Conservation (phyloP, 371 early-diverging fungal species). For the Nosema muscidifuracis region DNA sequence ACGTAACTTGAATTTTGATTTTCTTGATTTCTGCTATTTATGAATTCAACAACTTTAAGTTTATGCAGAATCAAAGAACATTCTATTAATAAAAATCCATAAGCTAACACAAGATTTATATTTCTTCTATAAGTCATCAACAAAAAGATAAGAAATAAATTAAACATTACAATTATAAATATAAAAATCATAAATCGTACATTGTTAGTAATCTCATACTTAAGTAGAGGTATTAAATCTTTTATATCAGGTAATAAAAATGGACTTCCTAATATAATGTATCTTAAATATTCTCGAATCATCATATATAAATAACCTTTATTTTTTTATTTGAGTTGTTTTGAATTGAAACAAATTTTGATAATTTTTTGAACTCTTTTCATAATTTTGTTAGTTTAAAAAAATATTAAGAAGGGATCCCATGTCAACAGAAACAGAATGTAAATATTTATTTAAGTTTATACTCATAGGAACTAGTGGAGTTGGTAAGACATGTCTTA, state of each 20-base stretch:
- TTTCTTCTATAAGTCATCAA: background rate
- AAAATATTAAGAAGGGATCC: conserved; percentile 16
- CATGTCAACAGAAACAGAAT: conserved; percentile 46
- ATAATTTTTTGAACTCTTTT: too few species aligned
- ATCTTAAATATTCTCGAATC: background rate
- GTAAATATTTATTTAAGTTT: conserved; percentile 87
- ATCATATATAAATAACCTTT: background rate
- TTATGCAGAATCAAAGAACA: conserved; percentile 30
- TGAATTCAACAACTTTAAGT: background rate
- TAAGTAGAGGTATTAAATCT: background rate
- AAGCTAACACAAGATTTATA: background rate
- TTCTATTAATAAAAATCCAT: conserved; percentile 27
- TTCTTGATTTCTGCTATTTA: too few species aligned
- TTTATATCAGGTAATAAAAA: background rate
- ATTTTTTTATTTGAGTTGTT: too few species aligned
- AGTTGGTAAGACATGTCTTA: conserved; percentile 90
- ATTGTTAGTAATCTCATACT: background rate
- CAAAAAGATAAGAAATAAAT: background rate
- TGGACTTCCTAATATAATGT: background rate
- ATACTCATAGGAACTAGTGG: conserved; percentile 94
- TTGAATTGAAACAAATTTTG: too few species aligned
- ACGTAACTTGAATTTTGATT: too few species aligned
- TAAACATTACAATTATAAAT: background rate
- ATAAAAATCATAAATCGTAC: background rate
- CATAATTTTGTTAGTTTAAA: too few species aligned